Evolutionary conservation across 495 filamentous ascomycete species (phyloP).

Genomic region (Cercophora scortea): DNA sequence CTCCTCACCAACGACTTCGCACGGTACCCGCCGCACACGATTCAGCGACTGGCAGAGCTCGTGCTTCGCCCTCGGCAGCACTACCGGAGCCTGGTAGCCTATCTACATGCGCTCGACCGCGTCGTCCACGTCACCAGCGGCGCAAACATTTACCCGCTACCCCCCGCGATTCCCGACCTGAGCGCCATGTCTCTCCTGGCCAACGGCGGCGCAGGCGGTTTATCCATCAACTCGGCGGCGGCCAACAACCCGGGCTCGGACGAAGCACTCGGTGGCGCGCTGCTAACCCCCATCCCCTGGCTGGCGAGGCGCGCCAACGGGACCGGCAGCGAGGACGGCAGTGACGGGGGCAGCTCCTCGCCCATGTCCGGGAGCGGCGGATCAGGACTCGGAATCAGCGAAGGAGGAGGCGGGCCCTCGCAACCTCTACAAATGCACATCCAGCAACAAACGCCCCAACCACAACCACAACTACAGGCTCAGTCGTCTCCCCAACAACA

Average conservation of each 20-base stretch:
- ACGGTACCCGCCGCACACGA: constrained; percentile 76
- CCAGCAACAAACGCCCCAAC: constrained; percentile 7
- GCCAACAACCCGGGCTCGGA: constrained; percentile 57
- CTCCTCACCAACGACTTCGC: constrained; percentile 63
- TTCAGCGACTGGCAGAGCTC: constrained; percentile 92
- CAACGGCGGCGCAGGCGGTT: constrained; percentile 45
- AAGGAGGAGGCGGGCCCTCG: constrained; percentile 1
- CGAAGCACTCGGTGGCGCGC: constrained; percentile 82
- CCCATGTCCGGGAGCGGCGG: constrained; percentile 11
- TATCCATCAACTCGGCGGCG: constrained; percentile 23
- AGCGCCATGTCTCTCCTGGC: constrained; percentile 31
- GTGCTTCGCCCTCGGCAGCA: constrained; percentile 66
- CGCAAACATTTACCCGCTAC: constrained; percentile 74
- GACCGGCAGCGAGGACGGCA: constrained; percentile 16
- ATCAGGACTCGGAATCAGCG: background rate
- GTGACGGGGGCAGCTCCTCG: constrained; percentile 15
- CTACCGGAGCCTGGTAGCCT: constrained; percentile 73
- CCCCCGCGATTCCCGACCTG: constrained; percentile 46
- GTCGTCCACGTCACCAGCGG: constrained; percentile 86
- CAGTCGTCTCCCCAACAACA: background rate
- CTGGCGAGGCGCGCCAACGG: constrained; percentile 34
- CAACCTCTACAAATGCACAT: constrained; percentile 3
- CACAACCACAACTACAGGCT: constrained; percentile 1
- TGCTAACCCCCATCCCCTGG: constrained; percentile 94
- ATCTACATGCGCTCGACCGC: constrained; percentile 84